phyloP scores from a whole-genome alignment of 129 eudicot species.

The Silybum marianum region DNA sequence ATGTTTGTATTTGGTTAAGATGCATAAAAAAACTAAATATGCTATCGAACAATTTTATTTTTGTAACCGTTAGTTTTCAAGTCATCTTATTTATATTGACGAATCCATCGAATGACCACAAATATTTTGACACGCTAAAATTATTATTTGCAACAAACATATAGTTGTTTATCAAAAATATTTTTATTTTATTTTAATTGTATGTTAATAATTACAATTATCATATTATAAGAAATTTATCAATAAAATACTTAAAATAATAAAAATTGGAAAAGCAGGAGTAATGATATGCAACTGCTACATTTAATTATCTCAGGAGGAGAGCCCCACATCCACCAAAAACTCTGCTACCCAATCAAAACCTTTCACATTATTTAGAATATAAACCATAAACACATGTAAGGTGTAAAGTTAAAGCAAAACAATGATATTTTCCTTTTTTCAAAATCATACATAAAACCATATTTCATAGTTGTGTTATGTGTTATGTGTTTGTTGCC shows the following conservation, averaged over 20 bases:
- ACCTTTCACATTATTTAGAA: constrained; percentile 23
- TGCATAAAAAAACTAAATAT: no score
- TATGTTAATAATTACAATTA: background rate
- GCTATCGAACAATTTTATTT: no score
- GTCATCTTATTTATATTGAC: no score
- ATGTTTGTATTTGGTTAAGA: no score
- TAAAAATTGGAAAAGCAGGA: constrained; percentile 16
- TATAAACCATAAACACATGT: background rate
- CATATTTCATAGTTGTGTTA: background rate
- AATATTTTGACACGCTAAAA: no score
- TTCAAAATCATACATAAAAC: background rate
- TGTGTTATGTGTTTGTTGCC: constrained; percentile 1
- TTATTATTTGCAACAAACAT: no score
- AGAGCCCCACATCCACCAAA: constrained; percentile 32
- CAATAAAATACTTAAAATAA: background rate
- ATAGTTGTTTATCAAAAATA: no score
- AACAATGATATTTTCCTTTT: background rate
- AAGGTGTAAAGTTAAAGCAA: constrained; percentile 11
- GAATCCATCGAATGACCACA: no score
- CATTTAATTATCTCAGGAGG: constrained; percentile 31
- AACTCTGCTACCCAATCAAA: constrained; percentile 29
- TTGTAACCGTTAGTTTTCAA: no score
- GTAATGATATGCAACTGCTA: constrained; percentile 26
- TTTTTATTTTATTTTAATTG: no score
- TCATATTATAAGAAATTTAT: background rate